Base-by-base conservation (phyloP, 257 asterid genomes). In the Nicotiana tabacum region DNA sequence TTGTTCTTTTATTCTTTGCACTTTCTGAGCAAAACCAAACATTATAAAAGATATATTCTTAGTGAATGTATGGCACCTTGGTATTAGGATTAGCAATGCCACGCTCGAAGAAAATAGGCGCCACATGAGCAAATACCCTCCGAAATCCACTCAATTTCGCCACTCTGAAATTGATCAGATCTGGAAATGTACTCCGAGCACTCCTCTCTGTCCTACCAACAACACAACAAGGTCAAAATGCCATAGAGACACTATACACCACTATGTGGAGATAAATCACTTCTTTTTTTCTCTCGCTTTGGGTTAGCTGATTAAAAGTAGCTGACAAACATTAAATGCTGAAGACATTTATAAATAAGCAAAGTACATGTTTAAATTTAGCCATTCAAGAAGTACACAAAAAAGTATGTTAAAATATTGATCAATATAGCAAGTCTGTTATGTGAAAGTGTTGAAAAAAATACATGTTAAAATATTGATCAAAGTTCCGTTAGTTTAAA, bases 101-200 rank as follows among this genome's bases (percentile, higher is more conserved):
- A 13, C 97, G 91, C 84, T 94, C 95, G 77, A 96, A 94, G 94
- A 96, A 94, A 82, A 94, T 91, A 16, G 99, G 98, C 66, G 98
- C 98, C 58, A 69, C 92, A 48, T 96, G 98, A 86, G 97, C 98
- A 85, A 96, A 96, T 79, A 92, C 97, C 76, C 99, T 90, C 46
- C 98, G 92, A 81, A 96, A 96, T 33, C 97, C 98, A 83, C 84
- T 90, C 94, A 96, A 64, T 86, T 92, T 94, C 10, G 92, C 98
- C 10, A 90, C 77, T 89, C 98, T 90, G 89, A 96, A 96, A 90
- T 92, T 92, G 18, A 96, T 92, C 91, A 96, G 86, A 83, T 92
- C 90, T 13, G 99, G 99, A 85, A 96, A 96, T 32, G 98, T 96
- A 88, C 97, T 94, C 92, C 97, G 89, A 21, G 99, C 99, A 82